Percentiles rank a stretch among this genome's conserved stretches.
phyloP scores from a whole-genome alignment of 306 rosid species.

The Cyclanthera cordifolia region DNA sequence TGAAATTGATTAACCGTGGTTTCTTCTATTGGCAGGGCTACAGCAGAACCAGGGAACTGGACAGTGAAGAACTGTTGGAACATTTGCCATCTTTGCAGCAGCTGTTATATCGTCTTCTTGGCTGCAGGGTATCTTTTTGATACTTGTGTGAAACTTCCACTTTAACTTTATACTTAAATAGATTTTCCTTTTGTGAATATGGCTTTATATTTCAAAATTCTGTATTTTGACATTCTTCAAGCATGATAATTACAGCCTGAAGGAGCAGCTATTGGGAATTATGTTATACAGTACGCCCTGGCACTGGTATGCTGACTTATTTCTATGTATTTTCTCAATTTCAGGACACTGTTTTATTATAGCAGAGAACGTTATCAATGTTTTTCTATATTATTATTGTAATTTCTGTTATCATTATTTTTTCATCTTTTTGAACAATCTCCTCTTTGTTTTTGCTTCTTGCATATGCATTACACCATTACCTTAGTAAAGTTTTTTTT shows the following conservation, averaged over 20 bases:
- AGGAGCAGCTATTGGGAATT: slow-evolving; percentile 81
- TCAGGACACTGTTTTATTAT: not conserved
- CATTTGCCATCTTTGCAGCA: slow-evolving; percentile 95
- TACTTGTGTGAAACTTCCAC: slow-evolving; percentile 11
- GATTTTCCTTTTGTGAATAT: not conserved
- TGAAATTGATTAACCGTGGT: slow-evolving; percentile 3
- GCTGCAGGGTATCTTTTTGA: slow-evolving; percentile 56
- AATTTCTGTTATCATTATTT: not conserved
- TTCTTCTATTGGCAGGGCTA: slow-evolving; percentile 51
- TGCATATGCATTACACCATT: too few species aligned
- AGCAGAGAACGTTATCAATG: not conserved
- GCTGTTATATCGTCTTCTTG: slow-evolving; percentile 78
- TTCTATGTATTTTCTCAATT: not conserved
- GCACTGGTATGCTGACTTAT: slow-evolving; percentile 59
- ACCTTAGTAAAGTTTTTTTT: too few species aligned
- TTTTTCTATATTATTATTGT: not conserved
- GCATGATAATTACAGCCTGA: slow-evolving; percentile 63
- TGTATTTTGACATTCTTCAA: not conserved
- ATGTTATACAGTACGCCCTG: slow-evolving; percentile 90
- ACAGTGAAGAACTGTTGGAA: slow-evolving; percentile 82
- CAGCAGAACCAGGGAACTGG: slow-evolving; percentile 91
- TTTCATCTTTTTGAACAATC: not conserved
- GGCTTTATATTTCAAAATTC: not conserved
- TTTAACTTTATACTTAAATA: not conserved
- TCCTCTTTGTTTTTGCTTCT: not conserved